Base-by-base conservation (phyloP, 1,139 yeast genomes). In the Pichia sp. region DNA sequence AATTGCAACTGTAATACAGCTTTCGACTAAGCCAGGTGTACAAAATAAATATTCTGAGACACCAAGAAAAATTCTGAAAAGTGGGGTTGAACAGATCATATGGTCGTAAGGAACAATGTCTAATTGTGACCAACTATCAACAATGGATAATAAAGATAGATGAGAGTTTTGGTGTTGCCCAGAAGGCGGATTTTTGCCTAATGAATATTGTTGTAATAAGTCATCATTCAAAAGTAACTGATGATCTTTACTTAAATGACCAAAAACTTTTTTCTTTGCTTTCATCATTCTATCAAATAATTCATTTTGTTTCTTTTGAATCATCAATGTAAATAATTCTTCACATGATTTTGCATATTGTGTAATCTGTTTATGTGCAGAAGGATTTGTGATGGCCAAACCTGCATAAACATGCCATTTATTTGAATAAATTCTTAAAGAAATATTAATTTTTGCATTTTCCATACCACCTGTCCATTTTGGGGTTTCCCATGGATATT, bases 321-420 rank as follows among this genome's bases (percentile, higher is more conserved):
- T 78, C 88, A 91, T 89, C 61, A 93, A 70, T 36, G 91, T 81
- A 67, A 86, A 91, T 47, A 93, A 72, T 51, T 87, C 95, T 0
- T 95, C 84, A 1, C 87, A 84, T 2, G 96, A 87, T 48, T 81
- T 78, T 3, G 98, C 87, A 66, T 91, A 93, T 67, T 91, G 98
- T 56, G 88, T 74, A 25, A 95, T 86, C 69, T 93, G 99, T 42
- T 78, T 80, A 64, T 91, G 97, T 0, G 99, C 98, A 31, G 93
- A 81, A 0, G 97, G 97, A 65, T 93, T 93, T 3, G 96, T 87
- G 56, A 93, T 91, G 13, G 98, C 97, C 61, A 93, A 74, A 0
- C 99, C 99, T 6, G 99, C 99, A 66, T 93, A 93, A 28, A 93
- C 99, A 65, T 93, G 99, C 96, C 97, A 93, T 69, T 91, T 90